phyloP scores from a whole-genome alignment of 331 rosid genomes.

The Erythrophleum ivorense region DNA sequence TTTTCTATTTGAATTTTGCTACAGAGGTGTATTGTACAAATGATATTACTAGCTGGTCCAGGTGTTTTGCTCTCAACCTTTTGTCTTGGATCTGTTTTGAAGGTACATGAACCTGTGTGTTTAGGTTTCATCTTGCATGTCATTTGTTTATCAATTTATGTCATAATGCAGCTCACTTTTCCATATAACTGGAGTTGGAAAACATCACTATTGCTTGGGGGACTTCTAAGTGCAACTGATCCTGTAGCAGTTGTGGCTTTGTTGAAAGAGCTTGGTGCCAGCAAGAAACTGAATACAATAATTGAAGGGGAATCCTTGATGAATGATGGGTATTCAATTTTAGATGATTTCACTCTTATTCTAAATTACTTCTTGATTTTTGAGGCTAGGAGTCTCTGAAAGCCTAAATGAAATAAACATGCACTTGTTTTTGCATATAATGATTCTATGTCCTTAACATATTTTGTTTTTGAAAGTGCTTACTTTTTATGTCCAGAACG shows the following conservation, averaged over 20 bases:
- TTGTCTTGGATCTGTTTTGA: slow-evolving; percentile 87
- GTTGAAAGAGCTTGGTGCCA: slow-evolving; percentile 93
- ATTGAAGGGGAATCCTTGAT: slow-evolving; percentile 98
- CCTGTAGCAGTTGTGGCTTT: slow-evolving; percentile 98
- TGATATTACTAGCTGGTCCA: slow-evolving; percentile 88
- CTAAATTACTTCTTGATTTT: background rate
- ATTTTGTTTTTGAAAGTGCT: slow-evolving; percentile 36
- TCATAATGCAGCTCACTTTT: slow-evolving; percentile 72
- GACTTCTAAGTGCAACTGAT: slow-evolving; percentile 96
- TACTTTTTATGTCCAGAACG: slow-evolving; percentile 62
- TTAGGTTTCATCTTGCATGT: slow-evolving; percentile 12
- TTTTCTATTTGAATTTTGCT: slow-evolving; percentile 37
- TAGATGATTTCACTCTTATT: slow-evolving; percentile 16
- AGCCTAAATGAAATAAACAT: slow-evolving; percentile 23
- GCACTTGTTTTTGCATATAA: slow-evolving; percentile 19
- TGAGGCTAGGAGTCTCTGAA: slow-evolving; percentile 35
- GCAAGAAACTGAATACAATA: slow-evolving; percentile 92
- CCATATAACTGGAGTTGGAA: slow-evolving; percentile 96
- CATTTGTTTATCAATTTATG: slow-evolving; percentile 33
- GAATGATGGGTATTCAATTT: slow-evolving; percentile 88
- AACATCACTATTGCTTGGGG: slow-evolving; percentile 93
- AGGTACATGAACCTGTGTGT: slow-evolving; percentile 59
- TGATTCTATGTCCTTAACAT: slow-evolving; percentile 14
- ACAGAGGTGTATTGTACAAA: slow-evolving; percentile 91
- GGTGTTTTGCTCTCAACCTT: slow-evolving; percentile 81